A percentile compares a stretch with the other conserved stretches of the same genome.
phyloP scores from a whole-genome alignment of 1,284 basidiomycete genomes.

The Trametes pubescens region DNA sequence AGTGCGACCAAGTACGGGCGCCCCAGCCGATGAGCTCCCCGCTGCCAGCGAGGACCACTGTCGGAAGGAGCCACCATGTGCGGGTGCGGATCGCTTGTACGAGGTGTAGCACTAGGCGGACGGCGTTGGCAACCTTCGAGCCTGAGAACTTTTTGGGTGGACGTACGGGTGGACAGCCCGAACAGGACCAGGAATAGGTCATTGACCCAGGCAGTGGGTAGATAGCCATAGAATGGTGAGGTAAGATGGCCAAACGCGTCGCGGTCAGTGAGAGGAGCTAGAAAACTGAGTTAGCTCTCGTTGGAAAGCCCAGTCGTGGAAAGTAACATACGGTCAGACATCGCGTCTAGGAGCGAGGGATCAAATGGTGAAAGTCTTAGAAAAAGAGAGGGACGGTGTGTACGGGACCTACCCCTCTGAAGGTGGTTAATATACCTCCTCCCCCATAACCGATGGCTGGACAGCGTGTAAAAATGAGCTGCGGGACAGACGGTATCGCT shows the following conservation, averaged over 20 bases:
- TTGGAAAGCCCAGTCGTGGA: no score
- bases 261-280: not conserved
- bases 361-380: not conserved
- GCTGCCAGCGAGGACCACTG: not conserved
- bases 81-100: conserved; percentile 3
- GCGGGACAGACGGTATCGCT: not conserved
- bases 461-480: not conserved
- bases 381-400: not conserved
- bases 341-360: not conserved
- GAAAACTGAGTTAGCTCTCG: not conserved
- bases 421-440: not conserved
- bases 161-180: conserved; percentile 21
- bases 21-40: conserved; percentile 61
- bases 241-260: conserved; percentile 2
- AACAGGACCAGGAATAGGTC: conserved; percentile 21
- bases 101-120: conserved; percentile 4
- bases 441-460: not conserved
- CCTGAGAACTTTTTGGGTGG: not conserved
- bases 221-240: conserved; percentile 13
- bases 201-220: conserved; percentile 11
- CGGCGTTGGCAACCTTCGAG: not conserved
- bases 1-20: conserved; percentile 42
- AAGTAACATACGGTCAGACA: not conserved
- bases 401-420: not conserved
- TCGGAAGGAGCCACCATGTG: conserved; percentile 11